A percentile compares a stretch with the other conserved stretches of the same genome.
These are phyloP conservation scores for Backusella australiensis DNA, from an alignment of 192 early-diverging fungal species.

Conservation along the genomic window DNA sequence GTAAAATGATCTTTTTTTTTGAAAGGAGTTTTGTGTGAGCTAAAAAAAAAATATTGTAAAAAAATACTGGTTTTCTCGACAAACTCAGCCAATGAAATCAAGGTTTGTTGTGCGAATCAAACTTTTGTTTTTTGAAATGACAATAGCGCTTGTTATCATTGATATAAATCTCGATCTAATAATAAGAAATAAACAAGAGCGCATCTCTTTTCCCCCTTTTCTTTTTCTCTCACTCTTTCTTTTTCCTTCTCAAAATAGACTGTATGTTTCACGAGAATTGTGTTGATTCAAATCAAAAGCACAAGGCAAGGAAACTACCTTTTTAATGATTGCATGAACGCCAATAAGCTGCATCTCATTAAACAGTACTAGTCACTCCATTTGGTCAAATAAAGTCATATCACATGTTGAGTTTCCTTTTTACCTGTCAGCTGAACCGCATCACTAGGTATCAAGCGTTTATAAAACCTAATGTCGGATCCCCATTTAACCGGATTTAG, in stretches of 20 bases:
- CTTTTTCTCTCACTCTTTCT: no score
- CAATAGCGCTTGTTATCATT: no score
- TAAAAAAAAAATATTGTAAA: not conserved
- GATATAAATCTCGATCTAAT: no score
- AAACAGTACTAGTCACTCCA: not conserved
- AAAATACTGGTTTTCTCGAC: not conserved
- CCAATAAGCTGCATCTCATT: not conserved
- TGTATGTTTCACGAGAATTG: not conserved
- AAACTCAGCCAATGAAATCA: no score
- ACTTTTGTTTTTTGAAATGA: no score
- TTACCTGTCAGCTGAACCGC: not conserved
- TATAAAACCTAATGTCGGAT: not conserved
- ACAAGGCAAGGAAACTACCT: not conserved
- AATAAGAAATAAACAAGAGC: no score
- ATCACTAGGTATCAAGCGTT: not conserved
- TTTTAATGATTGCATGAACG: not conserved
- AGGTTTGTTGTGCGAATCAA: no score
- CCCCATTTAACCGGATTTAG: not conserved
- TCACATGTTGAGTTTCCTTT: not conserved
- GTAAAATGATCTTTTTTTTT: no score
- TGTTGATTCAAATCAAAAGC: no score
- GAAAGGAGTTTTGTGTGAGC: no score
- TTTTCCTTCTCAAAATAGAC: not conserved
- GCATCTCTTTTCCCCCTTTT: no score
- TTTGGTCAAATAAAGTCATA: not conserved